phyloP scores from a whole-genome alignment of 192 early-diverging fungal genomes.

The Haplosporangium gracile region DNA sequence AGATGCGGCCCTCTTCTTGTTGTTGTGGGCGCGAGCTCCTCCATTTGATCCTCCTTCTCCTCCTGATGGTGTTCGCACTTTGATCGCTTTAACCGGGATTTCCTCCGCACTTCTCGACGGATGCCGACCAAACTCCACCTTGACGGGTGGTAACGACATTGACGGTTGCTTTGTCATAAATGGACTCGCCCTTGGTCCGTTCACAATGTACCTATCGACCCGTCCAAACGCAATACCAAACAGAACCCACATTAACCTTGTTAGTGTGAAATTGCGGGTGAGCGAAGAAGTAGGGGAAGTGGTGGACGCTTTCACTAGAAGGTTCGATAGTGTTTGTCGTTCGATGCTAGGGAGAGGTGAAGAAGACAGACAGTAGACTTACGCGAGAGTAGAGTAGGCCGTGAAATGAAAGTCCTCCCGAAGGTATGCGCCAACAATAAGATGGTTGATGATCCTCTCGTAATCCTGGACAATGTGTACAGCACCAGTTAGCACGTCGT shows the following conservation, averaged over 20 bases:
- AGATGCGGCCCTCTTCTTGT: not conserved
- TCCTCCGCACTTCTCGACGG: conserved; percentile 25
- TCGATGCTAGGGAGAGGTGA: conserved; percentile 1
- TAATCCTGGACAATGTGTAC: conserved; percentile 47
- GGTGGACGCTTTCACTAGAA: not conserved
- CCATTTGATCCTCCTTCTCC: not conserved
- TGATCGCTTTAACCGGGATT: not conserved
- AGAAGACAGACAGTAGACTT: conserved; percentile 14
- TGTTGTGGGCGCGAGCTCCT: not conserved
- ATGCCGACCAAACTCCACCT: conserved; percentile 36
- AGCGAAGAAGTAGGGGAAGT: not conserved
- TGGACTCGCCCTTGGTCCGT: conserved; percentile 21
- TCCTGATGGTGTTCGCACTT: not conserved
- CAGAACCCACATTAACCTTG: not conserved
- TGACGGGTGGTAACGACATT: conserved; percentile 19
- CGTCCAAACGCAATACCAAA: too few species aligned
- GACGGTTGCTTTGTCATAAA: conserved; percentile 15
- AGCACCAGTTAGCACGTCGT: not conserved
- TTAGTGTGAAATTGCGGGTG: not conserved
- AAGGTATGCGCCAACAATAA: conserved; percentile 65
- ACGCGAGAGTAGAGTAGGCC: conserved; percentile 71
- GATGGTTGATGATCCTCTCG: conserved; percentile 69
- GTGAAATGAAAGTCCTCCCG: conserved; percentile 74
- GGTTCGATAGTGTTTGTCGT: not conserved
- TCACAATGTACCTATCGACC: conserved; percentile 43